These are phyloP conservation scores for Cichorium intybus DNA, from an alignment of 140 eudicot species.

Conservation along the genomic window DNA sequence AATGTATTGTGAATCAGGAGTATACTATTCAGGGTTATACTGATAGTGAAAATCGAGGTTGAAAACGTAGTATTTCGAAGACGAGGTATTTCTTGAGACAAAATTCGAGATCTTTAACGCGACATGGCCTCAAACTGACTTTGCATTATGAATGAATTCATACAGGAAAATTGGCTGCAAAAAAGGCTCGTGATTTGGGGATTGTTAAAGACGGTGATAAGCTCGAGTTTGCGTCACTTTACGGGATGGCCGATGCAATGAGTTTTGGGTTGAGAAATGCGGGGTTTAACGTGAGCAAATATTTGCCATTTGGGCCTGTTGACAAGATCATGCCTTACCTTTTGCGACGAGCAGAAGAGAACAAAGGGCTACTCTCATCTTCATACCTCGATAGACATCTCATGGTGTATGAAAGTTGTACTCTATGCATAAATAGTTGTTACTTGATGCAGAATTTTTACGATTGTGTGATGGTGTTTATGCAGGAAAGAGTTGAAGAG, in stretches of 20 bases:
- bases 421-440: neutral
- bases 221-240: conserved; percentile 77
- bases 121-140: conserved; percentile 12
- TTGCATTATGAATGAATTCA: neutral
- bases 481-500: conserved; percentile 75
- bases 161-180: conserved; percentile 66
- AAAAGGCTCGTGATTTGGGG: conserved; percentile 67
- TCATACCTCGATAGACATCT: conserved; percentile 69
- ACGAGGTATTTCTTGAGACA: conserved; percentile 42
- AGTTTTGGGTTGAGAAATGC: conserved; percentile 74
- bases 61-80: too few relatives aligned
- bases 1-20: neutral
- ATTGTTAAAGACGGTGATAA: conserved; percentile 49
- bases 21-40: neutral
- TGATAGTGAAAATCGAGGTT: conserved; percentile 3
- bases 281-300: conserved; percentile 88
- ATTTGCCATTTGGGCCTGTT: conserved; percentile 94
- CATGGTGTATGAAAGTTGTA: conserved; percentile 51
- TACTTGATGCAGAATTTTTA: neutral
- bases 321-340: conserved; percentile 89
- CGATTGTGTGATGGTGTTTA: neutral
- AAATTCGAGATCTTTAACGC: conserved; percentile 18
- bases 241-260: conserved; percentile 87
- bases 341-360: conserved; percentile 90
- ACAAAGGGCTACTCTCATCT: conserved; percentile 71